phyloP scores from a whole-genome alignment of 495 filamentous ascomycete genomes.

The Tetracladium marchalianum region DNA sequence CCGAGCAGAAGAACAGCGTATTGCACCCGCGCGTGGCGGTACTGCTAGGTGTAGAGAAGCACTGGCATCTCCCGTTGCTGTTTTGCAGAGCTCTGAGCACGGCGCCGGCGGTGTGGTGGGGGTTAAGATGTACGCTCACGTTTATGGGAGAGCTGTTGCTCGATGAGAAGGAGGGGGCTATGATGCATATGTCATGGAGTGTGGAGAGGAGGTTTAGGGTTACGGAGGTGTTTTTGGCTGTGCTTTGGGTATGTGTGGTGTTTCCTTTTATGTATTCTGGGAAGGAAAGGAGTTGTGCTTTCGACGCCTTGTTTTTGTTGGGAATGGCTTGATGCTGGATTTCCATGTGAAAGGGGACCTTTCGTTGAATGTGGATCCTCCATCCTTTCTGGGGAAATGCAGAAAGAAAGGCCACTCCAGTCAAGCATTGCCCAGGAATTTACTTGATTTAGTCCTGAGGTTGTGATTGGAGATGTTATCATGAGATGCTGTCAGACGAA shows the following conservation, averaged over 20 bases:
- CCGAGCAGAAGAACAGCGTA: constrained; percentile 13
- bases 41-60: constrained; percentile 49
- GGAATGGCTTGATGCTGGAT: background rate
- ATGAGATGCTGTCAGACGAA: constrained; percentile 1
- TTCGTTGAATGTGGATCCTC: background rate
- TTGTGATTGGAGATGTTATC: background rate
- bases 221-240: constrained; percentile 70
- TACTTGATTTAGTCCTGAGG: too few relatives aligned
- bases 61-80: constrained; percentile 53
- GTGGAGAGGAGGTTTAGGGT: constrained; percentile 38
- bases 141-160: constrained; percentile 46
- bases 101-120: constrained; percentile 51
- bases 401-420: too few relatives aligned
- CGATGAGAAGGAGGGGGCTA: constrained; percentile 6
- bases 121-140: constrained; percentile 48
- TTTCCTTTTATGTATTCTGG: background rate
- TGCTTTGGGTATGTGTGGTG: constrained; percentile 62
- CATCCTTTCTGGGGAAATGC: too few relatives aligned
- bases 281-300: background rate
- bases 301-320: background rate
- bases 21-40: constrained; percentile 57
- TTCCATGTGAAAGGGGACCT: background rate
- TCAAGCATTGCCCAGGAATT: too few relatives aligned
- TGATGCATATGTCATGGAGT: constrained; percentile 10
- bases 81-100: constrained; percentile 52